Percentiles rank a stretch among this genome's conserved stretches.
Conservation (phyloP, 352 stramenopile species). For the Globisporangium iwayamae region DNA sequence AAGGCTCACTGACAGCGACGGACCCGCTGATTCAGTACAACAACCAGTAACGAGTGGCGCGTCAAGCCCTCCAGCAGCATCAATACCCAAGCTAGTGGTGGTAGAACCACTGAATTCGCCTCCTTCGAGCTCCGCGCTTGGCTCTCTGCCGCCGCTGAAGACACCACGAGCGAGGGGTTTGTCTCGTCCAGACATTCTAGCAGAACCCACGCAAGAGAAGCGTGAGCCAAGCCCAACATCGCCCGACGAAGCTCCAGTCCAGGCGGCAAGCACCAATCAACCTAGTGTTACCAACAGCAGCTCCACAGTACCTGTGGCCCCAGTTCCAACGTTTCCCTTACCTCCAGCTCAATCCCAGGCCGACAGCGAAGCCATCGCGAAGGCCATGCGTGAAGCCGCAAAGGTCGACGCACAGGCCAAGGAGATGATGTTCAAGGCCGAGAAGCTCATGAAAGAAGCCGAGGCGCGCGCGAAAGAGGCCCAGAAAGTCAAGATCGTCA, state of each 20-base stretch:
- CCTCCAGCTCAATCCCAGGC: not conserved
- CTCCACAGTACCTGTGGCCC: not conserved
- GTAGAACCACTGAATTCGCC: not conserved
- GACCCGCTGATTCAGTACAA: not conserved
- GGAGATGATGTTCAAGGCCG: constrained; percentile 69
- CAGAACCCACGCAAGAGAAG: constrained; percentile 7
- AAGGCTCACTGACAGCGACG: not conserved
- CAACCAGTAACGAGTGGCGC: not conserved
- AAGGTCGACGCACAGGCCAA: constrained; percentile 63
- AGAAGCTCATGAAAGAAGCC: constrained; percentile 66
- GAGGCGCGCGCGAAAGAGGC: constrained; percentile 28
- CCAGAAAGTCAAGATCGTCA: constrained; percentile 45
- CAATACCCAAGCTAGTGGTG: not conserved
- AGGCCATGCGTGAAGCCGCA: constrained; percentile 43
- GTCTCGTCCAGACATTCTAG: constrained; percentile 13
- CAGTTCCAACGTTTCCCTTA: not conserved
- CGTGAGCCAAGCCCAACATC: not conserved
- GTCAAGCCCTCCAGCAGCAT: not conserved
- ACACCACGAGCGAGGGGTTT: constrained; percentile 12
- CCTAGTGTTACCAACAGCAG: not conserved
- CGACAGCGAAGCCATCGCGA: constrained; percentile 25
- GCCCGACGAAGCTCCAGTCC: not conserved
- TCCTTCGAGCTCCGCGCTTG: not conserved
- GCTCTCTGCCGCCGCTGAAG: constrained; percentile 13
- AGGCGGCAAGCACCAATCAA: not conserved